Evolutionary conservation across 106 monocot species (phyloP).

Genomic region (Platanthera guangdongensis): DNA sequence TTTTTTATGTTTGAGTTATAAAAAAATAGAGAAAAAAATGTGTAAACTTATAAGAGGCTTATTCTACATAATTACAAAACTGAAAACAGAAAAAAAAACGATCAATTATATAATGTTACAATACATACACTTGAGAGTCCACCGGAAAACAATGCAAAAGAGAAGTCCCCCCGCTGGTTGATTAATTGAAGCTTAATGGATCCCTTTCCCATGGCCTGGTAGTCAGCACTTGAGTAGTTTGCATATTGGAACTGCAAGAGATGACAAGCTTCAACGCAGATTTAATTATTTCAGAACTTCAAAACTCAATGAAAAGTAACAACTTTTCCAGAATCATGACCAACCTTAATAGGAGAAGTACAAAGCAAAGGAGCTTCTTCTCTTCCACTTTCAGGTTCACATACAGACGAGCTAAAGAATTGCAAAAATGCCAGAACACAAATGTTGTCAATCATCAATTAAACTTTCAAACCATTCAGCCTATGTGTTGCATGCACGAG

Average conservation of each 20-base stretch:
- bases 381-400: slow-evolving; percentile 40
- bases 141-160: slow-evolving; percentile 90
- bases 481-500: not conserved
- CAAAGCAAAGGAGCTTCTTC: slow-evolving; percentile 59
- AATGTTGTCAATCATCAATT: not conserved
- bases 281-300: not conserved
- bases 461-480: not conserved
- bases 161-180: slow-evolving; percentile 89
- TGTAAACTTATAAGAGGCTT: not conserved
- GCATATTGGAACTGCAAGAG: slow-evolving; percentile 83
- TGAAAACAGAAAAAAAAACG: not conserved
- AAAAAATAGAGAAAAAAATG: not conserved
- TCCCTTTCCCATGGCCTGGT: slow-evolving; percentile 55
- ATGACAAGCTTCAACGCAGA: slow-evolving; percentile 3
- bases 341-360: slow-evolving; percentile 88
- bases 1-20: not conserved
- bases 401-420: slow-evolving; percentile 47
- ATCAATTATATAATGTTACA: not conserved
- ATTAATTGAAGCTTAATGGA: slow-evolving; percentile 71
- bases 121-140: slow-evolving; percentile 59
- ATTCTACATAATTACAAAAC: not conserved
- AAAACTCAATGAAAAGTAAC: not conserved
- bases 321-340: not conserved
- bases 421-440: not conserved
- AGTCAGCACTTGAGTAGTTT: slow-evolving; percentile 45